Evolutionary conservation across 805 yeast genomes (phyloP).

Genomic region (Grigorovia jiainica): DNA sequence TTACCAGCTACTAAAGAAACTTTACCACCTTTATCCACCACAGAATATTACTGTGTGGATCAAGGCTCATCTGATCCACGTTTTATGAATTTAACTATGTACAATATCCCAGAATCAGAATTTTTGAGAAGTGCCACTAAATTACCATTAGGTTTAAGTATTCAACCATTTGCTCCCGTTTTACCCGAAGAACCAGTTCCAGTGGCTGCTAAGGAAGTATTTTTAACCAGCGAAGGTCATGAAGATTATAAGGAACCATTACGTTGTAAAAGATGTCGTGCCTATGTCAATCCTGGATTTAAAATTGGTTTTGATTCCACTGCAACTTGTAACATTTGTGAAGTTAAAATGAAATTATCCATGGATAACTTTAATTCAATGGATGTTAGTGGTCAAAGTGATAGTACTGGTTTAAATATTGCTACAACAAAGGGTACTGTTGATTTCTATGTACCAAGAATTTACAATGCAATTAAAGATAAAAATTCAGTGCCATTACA

Average conservation of each 20-base stretch:
- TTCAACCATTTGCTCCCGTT: conserved; percentile 76
- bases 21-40: conserved; percentile 75
- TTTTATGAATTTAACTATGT: conserved; percentile 68
- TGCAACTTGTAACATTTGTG: conserved; percentile 82
- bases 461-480: conserved; percentile 46
- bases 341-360: conserved; percentile 61
- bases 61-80: conserved; percentile 82
- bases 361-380: conserved; percentile 54
- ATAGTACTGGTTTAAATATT: conserved; percentile 37
- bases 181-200: conserved; percentile 49
- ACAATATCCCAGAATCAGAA: conserved; percentile 70
- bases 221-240: conserved; percentile 18
- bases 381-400: conserved; percentile 51
- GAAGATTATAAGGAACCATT: conserved; percentile 43
- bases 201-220: conserved; percentile 14
- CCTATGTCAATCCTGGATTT: conserved; percentile 82
- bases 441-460: conserved; percentile 70
- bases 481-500: conserved; percentile 42
- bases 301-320: conserved; percentile 47
- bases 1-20: conserved; percentile 71
- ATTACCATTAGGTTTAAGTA: conserved; percentile 71
- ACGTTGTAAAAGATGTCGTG: conserved; percentile 85
- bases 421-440: conserved; percentile 78
- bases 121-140: conserved; percentile 57
- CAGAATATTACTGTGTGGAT: conserved; percentile 59